Evolutionary conservation across 306 rosid species (phyloP), one percentile per base, ranked within the genome.

Genomic region (Corylus avellana): DNA sequence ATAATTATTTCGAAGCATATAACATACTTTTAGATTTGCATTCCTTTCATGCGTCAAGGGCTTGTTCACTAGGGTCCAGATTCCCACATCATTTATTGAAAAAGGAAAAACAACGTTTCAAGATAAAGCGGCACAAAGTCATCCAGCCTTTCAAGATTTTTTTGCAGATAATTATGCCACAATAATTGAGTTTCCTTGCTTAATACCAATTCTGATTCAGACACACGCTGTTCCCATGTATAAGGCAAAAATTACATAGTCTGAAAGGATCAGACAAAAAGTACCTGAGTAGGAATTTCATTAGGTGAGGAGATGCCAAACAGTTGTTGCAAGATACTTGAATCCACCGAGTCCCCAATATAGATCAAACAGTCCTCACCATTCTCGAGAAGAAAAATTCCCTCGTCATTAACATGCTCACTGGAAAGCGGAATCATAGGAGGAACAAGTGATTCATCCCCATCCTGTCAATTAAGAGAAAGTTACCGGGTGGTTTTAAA

Each of bases 351-450:
- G 83, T 82, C 91, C 69, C 99, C 98, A 76, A 89, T 51, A 73
- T 91, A 93, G 83, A 93, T 83, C 81, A 91, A 93, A 85, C 98
- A 93, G 80, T 95, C 97, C 62, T 86, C 89, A 70, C 99, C 99
- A 29, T 95, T 93, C 85, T 95, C 99, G 17, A 95, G 94, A 87
- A 95, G 98, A 91, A 93, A 95, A 77, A 95, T 81, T 75, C 97
- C 97, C 20, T 84, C 89, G 32, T 93, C 95, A 74, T 85, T 91
- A 74, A 91, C 79, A 29, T 95, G 94, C 79, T 95, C 98, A 80
- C 97, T 91, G 56, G 97, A 86, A 83, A 95, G 99, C 39, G 97
- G 97, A 81, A 91, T 84, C 61, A 91, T 85, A 12, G 93, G 85
- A 80, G 99, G 93, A 91, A 92, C 79, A 50, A 85, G 87, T 70